Evolutionary conservation across 352 stramenopile species (phyloP).

Genomic region (Bremia lactucae): DNA sequence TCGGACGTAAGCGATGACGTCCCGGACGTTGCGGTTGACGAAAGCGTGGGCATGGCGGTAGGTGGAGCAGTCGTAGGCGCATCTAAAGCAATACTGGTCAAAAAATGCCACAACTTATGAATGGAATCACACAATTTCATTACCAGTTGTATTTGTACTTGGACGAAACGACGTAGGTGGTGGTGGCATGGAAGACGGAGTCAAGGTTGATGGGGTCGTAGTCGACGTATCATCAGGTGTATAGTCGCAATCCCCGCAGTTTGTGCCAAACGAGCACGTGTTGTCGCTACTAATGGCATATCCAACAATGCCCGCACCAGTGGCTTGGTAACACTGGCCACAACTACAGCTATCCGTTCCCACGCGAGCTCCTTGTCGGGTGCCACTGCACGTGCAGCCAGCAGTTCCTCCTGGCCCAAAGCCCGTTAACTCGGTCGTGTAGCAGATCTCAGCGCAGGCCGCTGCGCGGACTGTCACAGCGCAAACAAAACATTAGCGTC

Average conservation of each 20-base stretch:
- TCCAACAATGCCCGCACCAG: conserved; percentile 15
- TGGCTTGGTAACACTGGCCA: conserved; percentile 28
- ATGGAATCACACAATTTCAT: no score
- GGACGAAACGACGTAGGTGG: conserved; percentile 3
- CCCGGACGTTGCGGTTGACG: no score
- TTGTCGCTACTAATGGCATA: conserved; percentile 23
- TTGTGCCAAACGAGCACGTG: conserved; percentile 20
- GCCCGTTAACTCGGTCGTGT: conserved; percentile 25
- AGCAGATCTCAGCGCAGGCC: conserved; percentile 28
- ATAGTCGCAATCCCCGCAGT: conserved; percentile 27
- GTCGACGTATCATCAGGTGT: conserved; percentile 2
- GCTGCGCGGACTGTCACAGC: conserved; percentile 21
- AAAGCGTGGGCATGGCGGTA: no score
- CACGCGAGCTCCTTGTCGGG: conserved; percentile 8
- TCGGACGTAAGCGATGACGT: no score
- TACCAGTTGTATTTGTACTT: conserved; percentile 15
- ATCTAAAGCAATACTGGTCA: no score
- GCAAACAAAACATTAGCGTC: no score
- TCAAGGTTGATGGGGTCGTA: conserved; percentile 2
- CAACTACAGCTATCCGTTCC: conserved; percentile 24
- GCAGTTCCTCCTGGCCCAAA: conserved; percentile 22
- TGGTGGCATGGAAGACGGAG: conserved; percentile 5
- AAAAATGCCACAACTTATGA: no score
- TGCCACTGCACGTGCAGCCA: conserved; percentile 25
- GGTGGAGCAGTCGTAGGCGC: no score